Percentiles rank a stretch among this genome's conserved stretches.
phyloP scores from a whole-genome alignment of 345 rosid species.

The Cardamine chenopodiifolia region DNA sequence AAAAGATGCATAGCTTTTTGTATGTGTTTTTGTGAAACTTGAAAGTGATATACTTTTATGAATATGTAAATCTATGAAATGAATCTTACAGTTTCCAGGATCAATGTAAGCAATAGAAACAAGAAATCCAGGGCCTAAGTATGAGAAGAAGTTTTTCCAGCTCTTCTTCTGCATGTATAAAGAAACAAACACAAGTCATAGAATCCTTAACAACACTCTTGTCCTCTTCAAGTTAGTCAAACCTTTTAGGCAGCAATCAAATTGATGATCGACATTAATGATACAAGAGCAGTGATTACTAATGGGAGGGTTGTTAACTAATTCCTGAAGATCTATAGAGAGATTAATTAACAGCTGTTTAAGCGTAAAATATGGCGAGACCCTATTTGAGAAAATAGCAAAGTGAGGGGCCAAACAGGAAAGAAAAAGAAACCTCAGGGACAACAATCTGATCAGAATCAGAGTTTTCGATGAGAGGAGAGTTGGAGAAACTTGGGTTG shows the following conservation, averaged over 20 bases:
- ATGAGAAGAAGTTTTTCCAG: slow-evolving; percentile 84
- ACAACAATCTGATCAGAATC: slow-evolving; percentile 66
- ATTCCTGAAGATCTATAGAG: no score
- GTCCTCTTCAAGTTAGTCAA: not conserved
- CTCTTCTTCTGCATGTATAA: slow-evolving; percentile 61
- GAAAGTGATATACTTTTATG: not conserved
- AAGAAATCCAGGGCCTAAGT: slow-evolving; percentile 89
- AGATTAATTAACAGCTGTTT: no score
- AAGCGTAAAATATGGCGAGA: not conserved
- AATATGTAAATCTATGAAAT: not conserved
- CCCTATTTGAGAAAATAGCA: not conserved
- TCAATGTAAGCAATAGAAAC: slow-evolving; percentile 90
- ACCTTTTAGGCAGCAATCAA: not conserved
- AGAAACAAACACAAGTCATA: slow-evolving; percentile 15
- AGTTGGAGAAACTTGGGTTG: slow-evolving; percentile 50
- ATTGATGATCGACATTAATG: not conserved
- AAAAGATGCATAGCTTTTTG: slow-evolving; percentile 27
- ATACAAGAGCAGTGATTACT: not conserved
- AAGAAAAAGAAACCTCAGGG: slow-evolving; percentile 55
- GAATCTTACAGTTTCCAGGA: slow-evolving; percentile 85
- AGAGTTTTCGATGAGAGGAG: slow-evolving; percentile 57
- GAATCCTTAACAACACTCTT: slow-evolving; percentile 2
- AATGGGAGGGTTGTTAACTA: not conserved
- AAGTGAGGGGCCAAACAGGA: not conserved
- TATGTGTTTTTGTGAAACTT: not conserved